Conservation (phyloP, 2,329 filamentous ascomycete species). For the Fusarium sp. region DNA sequence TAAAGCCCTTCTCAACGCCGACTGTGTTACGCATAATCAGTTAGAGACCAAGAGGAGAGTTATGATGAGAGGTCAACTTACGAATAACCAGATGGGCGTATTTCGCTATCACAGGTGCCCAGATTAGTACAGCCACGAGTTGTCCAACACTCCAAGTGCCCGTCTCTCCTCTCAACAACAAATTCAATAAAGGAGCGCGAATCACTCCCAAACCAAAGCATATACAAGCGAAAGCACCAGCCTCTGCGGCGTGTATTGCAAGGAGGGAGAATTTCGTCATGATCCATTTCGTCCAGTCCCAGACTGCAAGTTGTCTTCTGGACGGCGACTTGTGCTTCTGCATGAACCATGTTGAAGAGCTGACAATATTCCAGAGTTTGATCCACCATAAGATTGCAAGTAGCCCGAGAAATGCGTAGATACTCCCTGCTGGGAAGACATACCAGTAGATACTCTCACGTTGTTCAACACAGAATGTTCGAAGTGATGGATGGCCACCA, state of each 20-base stretch:
- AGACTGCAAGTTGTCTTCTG: neutral
- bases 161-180: neutral
- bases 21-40: neutral
- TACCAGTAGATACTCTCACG: conserved; percentile 4
- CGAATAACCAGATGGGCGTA: conserved; percentile 18
- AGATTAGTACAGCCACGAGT: conserved; percentile 10
- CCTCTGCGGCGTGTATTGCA: neutral
- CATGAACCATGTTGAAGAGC: neutral
- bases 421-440: conserved; percentile 1
- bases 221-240: neutral
- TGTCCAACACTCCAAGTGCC: conserved; percentile 24
- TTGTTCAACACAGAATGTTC: conserved; percentile 6
- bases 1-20: conserved; percentile 2
- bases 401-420: neutral
- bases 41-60: too few relatives aligned
- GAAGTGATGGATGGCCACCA: conserved; percentile 5
- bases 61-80: neutral
- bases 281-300: neutral
- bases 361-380: neutral
- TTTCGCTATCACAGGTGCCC: conserved; percentile 19
- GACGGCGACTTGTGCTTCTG: neutral
- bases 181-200: neutral
- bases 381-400: conserved; percentile 8
- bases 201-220: neutral
- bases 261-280: fast-evolving